Evolutionary conservation across 306 rosid genomes (phyloP), one percentile per base, ranked within the genome.

Genomic region (Cicer yamashitae): DNA sequence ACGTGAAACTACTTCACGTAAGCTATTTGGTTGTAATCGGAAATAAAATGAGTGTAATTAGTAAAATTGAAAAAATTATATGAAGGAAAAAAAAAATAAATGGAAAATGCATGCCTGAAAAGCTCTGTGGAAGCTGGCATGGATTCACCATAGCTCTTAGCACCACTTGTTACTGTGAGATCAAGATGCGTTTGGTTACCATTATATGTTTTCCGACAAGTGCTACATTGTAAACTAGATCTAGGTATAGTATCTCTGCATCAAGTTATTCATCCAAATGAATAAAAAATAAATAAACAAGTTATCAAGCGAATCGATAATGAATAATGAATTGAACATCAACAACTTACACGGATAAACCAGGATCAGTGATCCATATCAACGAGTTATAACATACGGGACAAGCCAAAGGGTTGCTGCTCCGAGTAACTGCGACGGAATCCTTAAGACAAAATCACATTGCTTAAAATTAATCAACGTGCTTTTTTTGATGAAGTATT

Each of bases 71-170:
- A 30, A 30, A 30, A 30, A 30, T 30, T 38, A 46, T 38, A 22
- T 54, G 7, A 66, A 66, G 14, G 25, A 68, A 69, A 61, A 43
- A 13, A 70, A 65, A 18, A 18, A 18, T 0, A 18, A 30, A 30
- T 3, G 18, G 52, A 66, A 54, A 7, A 25, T 20, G 57, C 71
- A 73, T 87, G 82, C 97, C 98, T 88, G 90, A 94, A 94, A 74
- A 94, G 13, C 85, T 94, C 97, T 0, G 96, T 94, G 68, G 91
- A 9, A 84, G 62, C 77, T 6, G 97, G 97, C 98, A 91, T 89
- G 4, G 71, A 15, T 72, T 85, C 96, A 25, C 89, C 85, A 68
- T 87, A 89, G 76, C 48, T 85, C 85, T 86, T 81, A 73, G 87
- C 75, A 56, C 89, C 91, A 47, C 89, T 83, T 7, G 87, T 74